These are phyloP conservation scores for Claviceps humidiphila DNA, from an alignment of 2,329 filamentous ascomycete genomes.

Conservation along the genomic window DNA sequence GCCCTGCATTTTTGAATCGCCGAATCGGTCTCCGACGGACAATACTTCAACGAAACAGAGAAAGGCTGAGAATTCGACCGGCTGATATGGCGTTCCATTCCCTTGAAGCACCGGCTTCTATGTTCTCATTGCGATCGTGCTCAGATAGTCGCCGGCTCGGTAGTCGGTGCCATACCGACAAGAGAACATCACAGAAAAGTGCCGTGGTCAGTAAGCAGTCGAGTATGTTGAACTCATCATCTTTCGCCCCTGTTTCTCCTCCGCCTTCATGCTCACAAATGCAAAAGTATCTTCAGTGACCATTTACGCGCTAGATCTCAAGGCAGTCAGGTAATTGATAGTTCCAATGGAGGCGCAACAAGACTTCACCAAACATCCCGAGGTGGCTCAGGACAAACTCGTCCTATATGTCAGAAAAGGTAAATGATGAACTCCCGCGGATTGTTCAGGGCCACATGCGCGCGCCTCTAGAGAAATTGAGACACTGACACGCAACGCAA, in stretches of 20 bases:
- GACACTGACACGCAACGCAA: neutral
- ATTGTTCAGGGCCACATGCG: neutral
- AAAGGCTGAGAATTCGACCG: too few relatives aligned
- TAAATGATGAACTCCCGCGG: neutral
- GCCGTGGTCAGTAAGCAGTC: too few relatives aligned
- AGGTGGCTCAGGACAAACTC: neutral
- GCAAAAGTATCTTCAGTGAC: too few relatives aligned
- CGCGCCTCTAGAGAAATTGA: too few relatives aligned
- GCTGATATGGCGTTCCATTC: neutral
- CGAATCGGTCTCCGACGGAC: neutral
- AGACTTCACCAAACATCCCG: neutral
- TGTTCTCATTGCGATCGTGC: neutral
- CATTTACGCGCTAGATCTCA: too few relatives aligned
- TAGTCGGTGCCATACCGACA: too few relatives aligned
- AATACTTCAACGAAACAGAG: neutral
- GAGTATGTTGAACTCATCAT: too few relatives aligned
- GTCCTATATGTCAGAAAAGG: neutral
- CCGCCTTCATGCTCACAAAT: too few relatives aligned
- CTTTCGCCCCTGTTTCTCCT: too few relatives aligned
- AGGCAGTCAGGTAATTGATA: too few relatives aligned
- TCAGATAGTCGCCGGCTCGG: too few relatives aligned
- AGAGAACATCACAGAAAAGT: too few relatives aligned
- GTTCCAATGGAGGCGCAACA: neutral
- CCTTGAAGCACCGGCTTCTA: neutral
- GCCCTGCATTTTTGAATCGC: neutral